Evolutionary conservation across 179 eudicot genomes (phyloP).

Genomic region (Camellia oleifera): DNA sequence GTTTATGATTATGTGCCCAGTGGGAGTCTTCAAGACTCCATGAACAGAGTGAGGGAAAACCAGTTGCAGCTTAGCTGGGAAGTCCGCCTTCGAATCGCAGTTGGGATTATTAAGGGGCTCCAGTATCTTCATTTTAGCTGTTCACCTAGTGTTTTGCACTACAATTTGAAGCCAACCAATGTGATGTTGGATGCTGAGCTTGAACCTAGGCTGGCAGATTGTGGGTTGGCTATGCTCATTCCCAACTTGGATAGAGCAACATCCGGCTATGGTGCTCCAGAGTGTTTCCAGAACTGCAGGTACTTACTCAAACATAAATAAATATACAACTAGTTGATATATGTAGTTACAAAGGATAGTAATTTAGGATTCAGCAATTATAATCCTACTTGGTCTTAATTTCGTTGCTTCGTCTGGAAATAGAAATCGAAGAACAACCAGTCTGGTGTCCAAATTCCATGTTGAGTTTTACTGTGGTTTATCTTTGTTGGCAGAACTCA

Average conservation of each 20-base stretch:
- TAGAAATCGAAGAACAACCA: not conserved
- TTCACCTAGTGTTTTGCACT: conserved; percentile 57
- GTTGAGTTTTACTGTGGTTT: not conserved
- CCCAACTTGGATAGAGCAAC: conserved; percentile 42
- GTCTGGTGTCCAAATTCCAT: not conserved
- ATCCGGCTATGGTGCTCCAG: conserved; percentile 67
- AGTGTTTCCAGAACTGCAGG: conserved; percentile 72
- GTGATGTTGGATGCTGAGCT: conserved; percentile 75
- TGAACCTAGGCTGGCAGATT: conserved; percentile 77
- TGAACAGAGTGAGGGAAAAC: conserved; percentile 59
- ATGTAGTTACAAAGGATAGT: not conserved
- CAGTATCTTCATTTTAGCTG: conserved; percentile 76
- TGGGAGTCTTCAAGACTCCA: conserved; percentile 78
- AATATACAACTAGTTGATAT: not conserved
- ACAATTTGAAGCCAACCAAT: conserved; percentile 77
- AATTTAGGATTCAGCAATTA: not conserved
- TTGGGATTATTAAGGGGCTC: conserved; percentile 70
- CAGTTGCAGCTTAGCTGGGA: conserved; percentile 73
- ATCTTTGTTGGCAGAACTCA: not conserved
- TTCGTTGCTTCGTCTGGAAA: not conserved
- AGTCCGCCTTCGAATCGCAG: conserved; percentile 70
- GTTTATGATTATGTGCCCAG: conserved; percentile 70
- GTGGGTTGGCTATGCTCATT: conserved; percentile 61
- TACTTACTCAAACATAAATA: conserved; percentile 13
- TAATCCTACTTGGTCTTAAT: not conserved